phyloP scores from a whole-genome alignment of 2,329 filamentous ascomycete genomes.

The Colletotrichum orbiculare region DNA sequence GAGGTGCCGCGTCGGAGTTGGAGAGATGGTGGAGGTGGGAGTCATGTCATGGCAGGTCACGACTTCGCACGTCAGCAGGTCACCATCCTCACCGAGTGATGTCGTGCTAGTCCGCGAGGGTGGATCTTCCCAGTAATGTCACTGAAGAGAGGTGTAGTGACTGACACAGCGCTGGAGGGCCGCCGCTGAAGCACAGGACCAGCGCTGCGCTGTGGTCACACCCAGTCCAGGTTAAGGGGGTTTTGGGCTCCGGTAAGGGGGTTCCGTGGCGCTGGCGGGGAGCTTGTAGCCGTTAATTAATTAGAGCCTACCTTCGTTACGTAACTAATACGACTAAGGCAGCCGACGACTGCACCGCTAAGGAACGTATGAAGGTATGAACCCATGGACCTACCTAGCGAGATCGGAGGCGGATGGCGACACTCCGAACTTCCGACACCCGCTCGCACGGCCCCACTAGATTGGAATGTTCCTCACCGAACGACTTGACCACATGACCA shows the following conservation, averaged over 20 bases:
- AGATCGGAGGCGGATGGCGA: too few species aligned
- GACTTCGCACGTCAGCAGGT: slow-evolving; percentile 37
- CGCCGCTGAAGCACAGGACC: background rate
- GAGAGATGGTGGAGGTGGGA: background rate
- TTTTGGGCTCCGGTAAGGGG: background rate
- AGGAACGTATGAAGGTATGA: too few species aligned
- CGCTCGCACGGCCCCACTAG: too few species aligned
- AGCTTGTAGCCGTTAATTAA: too few species aligned
- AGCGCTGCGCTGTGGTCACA: background rate
- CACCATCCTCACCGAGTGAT: slow-evolving; percentile 21
- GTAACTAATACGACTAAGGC: too few species aligned
- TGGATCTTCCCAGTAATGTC: background rate
- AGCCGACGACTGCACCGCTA: too few species aligned
- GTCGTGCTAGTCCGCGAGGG: slow-evolving; percentile 29
- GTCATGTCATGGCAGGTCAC: slow-evolving; percentile 12
- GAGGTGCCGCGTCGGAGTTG: slow-evolving; percentile 8
- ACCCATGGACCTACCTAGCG: too few species aligned
- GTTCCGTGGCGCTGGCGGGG: too few species aligned
- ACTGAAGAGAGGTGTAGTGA: background rate
- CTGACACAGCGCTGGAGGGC: background rate
- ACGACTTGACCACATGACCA: too few species aligned
- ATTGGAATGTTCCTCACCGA: too few species aligned
- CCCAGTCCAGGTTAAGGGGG: background rate
- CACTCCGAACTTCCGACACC: too few species aligned
- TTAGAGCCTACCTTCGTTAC: too few species aligned